phyloP scores from a whole-genome alignment of 352 stramenopile genomes.

The Blastocystis sp. region DNA sequence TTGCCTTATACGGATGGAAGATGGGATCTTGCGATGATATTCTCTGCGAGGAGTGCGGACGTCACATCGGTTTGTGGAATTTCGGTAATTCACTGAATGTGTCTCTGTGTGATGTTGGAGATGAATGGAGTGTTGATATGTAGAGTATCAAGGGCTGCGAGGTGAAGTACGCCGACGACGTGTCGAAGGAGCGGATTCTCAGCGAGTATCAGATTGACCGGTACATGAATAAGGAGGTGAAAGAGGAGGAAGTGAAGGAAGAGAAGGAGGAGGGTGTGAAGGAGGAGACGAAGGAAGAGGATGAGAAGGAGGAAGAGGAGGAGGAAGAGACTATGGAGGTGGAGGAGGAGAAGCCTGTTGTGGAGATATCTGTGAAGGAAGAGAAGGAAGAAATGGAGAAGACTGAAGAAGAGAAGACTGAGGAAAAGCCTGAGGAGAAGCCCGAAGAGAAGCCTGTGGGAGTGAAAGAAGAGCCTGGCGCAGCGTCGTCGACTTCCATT shows the following conservation, averaged over 20 bases:
- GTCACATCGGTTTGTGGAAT: conserved; percentile 46
- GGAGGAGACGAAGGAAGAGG: neutral
- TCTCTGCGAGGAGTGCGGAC: conserved; percentile 22
- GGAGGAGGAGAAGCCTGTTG: neutral
- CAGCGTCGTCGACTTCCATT: neutral
- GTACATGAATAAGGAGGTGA: conserved; percentile 37
- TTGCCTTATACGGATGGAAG: conserved; percentile 48
- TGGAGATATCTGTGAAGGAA: neutral
- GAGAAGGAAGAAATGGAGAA: neutral
- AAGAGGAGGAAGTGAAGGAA: neutral
- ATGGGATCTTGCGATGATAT: neutral
- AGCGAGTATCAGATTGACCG: neutral
- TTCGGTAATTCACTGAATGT: neutral
- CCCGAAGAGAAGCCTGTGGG: neutral
- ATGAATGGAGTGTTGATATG: neutral
- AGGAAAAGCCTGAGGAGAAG: neutral
- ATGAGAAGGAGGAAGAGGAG: neutral
- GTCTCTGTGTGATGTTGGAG: neutral
- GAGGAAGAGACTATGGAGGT: neutral
- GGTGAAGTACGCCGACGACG: conserved; percentile 54
- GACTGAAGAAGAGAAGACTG: neutral
- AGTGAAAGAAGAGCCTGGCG: neutral
- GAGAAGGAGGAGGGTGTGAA: neutral
- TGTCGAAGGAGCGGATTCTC: conserved; percentile 27
- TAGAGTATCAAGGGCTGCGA: neutral